Base-by-base conservation (phyloP, 495 filamentous ascomycete species). In the Neurospora sp. region DNA sequence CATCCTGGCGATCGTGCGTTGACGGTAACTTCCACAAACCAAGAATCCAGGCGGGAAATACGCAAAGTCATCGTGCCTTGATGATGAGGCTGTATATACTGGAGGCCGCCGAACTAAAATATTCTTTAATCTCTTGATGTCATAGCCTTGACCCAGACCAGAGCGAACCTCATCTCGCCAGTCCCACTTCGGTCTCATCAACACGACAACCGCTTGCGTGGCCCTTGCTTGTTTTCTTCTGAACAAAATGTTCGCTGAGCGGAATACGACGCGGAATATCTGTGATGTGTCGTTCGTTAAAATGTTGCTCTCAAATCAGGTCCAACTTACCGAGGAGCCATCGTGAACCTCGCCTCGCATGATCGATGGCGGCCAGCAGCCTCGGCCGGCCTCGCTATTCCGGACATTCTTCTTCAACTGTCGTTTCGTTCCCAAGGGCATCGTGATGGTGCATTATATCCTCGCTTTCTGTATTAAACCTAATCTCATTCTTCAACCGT, bases 401-500 rank as follows among this genome's bases (percentile, higher is more conserved):
- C 53, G 27, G 27, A 65, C 27, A 65, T 65, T 17, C 14, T 44
- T 44, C 41, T 16, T 65, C 27, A 65, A 65, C 53, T 14, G 14
- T 65, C 27, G 14, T 65, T 65, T 65, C 6, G 53, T 16, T 37
- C 6, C 53, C 53, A 65, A 17, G 53, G 53, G 27, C 27, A 65
- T 35, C 22, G 27, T 65, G 27, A 37, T 65, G 53, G 22, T 31
- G 53, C 53, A 65, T 65, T 65, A 35, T 65, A 16, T 65, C 27
- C 53, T 65, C 27, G 14, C 53, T 35, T 27, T 27, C 8, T 65
- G 27, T 65, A 65, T 65, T 65, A 65, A 48, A 61, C 73, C 44
- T 20, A 40, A 37, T 70, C 65, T 42, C 7, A 27, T 31, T 31
- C 27, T 12, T 78, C 73, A 80, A 65, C 78, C 77, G 35, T 72